Evolutionary conservation across 106 monocot genomes (phyloP), one percentile per base, ranked within the genome.

Genomic region (Acorus gramineus): DNA sequence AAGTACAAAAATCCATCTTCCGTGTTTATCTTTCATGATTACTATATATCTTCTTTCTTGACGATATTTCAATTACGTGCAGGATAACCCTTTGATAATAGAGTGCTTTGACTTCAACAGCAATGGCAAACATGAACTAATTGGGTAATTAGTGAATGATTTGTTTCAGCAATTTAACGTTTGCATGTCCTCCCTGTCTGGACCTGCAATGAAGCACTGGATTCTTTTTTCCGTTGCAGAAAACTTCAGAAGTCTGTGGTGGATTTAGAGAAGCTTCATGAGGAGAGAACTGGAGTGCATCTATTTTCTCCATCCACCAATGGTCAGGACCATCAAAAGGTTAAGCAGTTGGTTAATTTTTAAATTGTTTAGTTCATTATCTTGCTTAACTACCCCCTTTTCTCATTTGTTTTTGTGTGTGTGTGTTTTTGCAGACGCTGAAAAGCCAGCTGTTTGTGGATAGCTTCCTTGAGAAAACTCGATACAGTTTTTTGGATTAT

Each of bases 21-120:
- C 28, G 1, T 28, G 28, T 28, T 28, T 28, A 28, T 28, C 28
- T 50, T 0, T 4, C 42, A 9, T 60, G 4, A 47, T 13, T 52
- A 44, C 46, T 70, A 8, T 50, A 53, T 58, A 64, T 44, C 49
- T 66, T 45, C 12, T n/a, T n/a, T 46, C 6, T 51, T 46, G 9
- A 67, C 44, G 11, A 28, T 28, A 28, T 28, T 28, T 28, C 64
- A 28, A 46, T 58, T 56, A n/a, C 53, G 58, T 85, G 66, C 82
- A 90, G 89, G 85, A 82, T 11, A 82, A 79, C 42, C 89, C 85
- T 12, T 53, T 90, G 60, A 47, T 78, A 14, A 76, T 90, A 14
- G 85, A 90, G 64, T 90, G 89, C 61, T 90, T 69, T 68, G 80
- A 90, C 76, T 90, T 90, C 55, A 66, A 90, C 59, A 67, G 56